Percentiles rank a stretch among this genome's conserved stretches.
These are phyloP conservation scores for Knoxdaviesia proteae DNA, from an alignment of 2,329 filamentous ascomycete species.

Conservation along the genomic window DNA sequence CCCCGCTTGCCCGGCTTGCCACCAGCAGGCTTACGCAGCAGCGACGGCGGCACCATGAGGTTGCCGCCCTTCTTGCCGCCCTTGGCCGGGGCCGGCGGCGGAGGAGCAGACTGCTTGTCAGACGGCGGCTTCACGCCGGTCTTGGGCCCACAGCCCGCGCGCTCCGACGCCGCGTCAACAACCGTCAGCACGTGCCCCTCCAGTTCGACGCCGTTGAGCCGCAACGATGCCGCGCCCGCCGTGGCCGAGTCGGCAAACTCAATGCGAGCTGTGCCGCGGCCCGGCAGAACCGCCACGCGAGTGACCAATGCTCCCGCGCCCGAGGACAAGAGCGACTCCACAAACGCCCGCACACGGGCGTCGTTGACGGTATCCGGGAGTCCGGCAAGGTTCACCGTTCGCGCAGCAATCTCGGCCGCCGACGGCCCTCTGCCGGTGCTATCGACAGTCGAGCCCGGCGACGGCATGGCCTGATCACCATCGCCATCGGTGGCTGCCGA, in stretches of 20 bases:
- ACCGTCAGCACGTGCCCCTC: constrained; percentile 24
- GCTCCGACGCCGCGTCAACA: constrained; percentile 24
- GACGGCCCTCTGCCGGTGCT: constrained; percentile 13
- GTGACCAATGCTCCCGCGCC: constrained; percentile 43
- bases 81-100: constrained; percentile 11
- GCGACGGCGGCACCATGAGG: constrained; percentile 23
- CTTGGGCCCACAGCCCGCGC: constrained; percentile 28
- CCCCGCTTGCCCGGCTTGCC: constrained; percentile 14
- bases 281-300: constrained; percentile 49
- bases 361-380: constrained; percentile 87
- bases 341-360: constrained; percentile 52
- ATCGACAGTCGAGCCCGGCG: constrained; percentile 11
- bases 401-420: constrained; percentile 24
- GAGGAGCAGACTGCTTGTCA: constrained; percentile 3
- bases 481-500: constrained; percentile 12
- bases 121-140: neutral
- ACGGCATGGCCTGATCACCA: constrained; percentile 3
- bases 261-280: constrained; percentile 68
- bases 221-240: constrained; percentile 50
- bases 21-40: constrained; percentile 20
- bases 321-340: constrained; percentile 31
- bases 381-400: constrained; percentile 65
- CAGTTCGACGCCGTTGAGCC: constrained; percentile 33
- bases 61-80: constrained; percentile 8
- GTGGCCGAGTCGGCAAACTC: constrained; percentile 54